phyloP scores from a whole-genome alignment of 805 yeast species.

The Yamadazyma phyllophila region DNA sequence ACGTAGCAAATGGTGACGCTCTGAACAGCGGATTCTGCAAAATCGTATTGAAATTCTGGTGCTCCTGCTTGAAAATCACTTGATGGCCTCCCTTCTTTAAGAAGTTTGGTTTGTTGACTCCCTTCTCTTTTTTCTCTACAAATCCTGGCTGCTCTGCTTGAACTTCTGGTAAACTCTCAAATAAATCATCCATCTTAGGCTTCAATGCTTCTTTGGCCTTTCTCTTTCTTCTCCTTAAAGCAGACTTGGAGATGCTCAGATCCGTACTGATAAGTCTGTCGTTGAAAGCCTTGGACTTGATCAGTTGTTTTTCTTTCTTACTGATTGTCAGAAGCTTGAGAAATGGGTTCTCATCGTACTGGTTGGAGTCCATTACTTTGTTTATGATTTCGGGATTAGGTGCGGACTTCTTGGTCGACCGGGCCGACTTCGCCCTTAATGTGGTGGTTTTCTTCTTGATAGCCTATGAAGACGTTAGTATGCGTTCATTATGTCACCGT shows the following conservation, averaged over 20 bases:
- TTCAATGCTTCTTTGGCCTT: slow-evolving; percentile 59
- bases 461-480: slow-evolving; percentile 11
- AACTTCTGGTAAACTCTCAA: slow-evolving; percentile 47
- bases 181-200: slow-evolving; percentile 65
- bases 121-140: slow-evolving; percentile 22
- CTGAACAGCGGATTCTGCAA: slow-evolving; percentile 55
- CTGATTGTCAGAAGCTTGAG: slow-evolving; percentile 51
- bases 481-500: neutral
- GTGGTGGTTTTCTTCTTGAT: slow-evolving; percentile 35
- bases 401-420: slow-evolving; percentile 13
- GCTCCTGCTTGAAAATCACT: slow-evolving; percentile 56
- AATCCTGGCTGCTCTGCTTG: slow-evolving; percentile 12
- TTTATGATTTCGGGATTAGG: slow-evolving; percentile 12
- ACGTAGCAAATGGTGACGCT: slow-evolving; percentile 60
- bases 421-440: slow-evolving; percentile 31
- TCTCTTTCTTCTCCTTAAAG: slow-evolving; percentile 61
- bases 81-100: slow-evolving; percentile 39
- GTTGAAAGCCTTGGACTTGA: slow-evolving; percentile 38
- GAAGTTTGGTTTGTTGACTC: slow-evolving; percentile 50
- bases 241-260: slow-evolving; percentile 60
- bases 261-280: slow-evolving; percentile 31
- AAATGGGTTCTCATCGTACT: slow-evolving; percentile 44
- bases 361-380: slow-evolving; percentile 15
- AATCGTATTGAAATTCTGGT: slow-evolving; percentile 55
- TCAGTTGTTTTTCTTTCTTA: slow-evolving; percentile 50